phyloP scores from a whole-genome alignment of 768 basidiomycete genomes.

The Lyophyllum decastes region DNA sequence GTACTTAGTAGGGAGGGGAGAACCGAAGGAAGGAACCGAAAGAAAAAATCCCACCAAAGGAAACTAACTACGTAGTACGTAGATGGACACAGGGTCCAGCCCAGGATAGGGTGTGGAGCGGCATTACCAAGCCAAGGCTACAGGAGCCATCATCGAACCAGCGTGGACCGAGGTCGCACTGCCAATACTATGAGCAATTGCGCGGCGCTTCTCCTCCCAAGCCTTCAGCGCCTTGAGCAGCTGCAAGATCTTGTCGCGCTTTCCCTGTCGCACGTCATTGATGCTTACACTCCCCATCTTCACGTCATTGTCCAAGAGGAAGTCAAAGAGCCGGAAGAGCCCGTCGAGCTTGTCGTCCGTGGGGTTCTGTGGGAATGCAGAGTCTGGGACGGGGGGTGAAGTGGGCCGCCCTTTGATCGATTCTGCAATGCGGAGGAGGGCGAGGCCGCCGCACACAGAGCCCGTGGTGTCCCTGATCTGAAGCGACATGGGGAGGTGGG shows the following conservation, averaged over 20 bases:
- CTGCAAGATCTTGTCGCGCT: slow-evolving; percentile 78
- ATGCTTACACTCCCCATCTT: slow-evolving; percentile 92
- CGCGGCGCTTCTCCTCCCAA: slow-evolving; percentile 78
- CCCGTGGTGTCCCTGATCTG: slow-evolving; percentile 52
- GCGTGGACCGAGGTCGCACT: slow-evolving; percentile 33
- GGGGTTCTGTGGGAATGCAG: slow-evolving; percentile 68
- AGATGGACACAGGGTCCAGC: too few relatives aligned
- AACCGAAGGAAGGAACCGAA: too few relatives aligned
- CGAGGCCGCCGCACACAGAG: slow-evolving; percentile 65
- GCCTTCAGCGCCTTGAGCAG: slow-evolving; percentile 72
- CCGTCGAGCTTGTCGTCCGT: slow-evolving; percentile 85
- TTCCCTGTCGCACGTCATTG: slow-evolving; percentile 87
- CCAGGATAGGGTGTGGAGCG: too few relatives aligned
- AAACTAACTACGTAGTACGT: too few relatives aligned
- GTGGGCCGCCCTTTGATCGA: slow-evolving; percentile 66
- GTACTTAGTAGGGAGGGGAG: too few relatives aligned
- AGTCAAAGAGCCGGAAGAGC: slow-evolving; percentile 88
- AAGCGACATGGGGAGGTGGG: slow-evolving; percentile 65
- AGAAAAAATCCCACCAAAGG: too few relatives aligned
- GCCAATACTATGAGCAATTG: slow-evolving; percentile 55
- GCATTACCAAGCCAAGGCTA: too few relatives aligned
- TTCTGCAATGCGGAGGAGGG: slow-evolving; percentile 85
- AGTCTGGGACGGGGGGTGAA: slow-evolving; percentile 74
- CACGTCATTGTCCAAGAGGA: slow-evolving; percentile 88
- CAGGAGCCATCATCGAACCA: slow-evolving; percentile 9